A percentile compares a stretch with the other conserved stretches of the same genome.
Conservation (phyloP, 2,329 filamentous ascomycete genomes). For the Beauveria sp. region DNA sequence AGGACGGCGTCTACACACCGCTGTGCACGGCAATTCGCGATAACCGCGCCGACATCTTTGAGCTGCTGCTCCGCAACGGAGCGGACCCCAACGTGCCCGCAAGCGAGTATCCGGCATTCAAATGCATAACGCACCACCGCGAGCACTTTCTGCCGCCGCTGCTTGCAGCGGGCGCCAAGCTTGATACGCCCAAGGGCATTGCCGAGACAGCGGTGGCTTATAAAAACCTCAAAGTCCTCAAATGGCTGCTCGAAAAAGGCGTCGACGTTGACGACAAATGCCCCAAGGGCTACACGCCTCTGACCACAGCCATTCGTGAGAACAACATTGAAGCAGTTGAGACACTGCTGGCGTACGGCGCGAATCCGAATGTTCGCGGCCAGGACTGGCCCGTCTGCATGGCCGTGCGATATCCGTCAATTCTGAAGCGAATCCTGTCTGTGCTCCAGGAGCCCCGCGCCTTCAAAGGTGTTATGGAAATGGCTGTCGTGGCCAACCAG, state of each 20-base stretch:
- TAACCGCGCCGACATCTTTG: conserved; percentile 53
- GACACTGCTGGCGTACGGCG: conserved; percentile 48
- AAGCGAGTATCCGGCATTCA: conserved; percentile 59
- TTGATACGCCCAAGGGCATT: conserved; percentile 55
- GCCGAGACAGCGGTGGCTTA: conserved; percentile 55
- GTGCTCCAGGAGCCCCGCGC: conserved; percentile 50
- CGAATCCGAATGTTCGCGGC: conserved; percentile 54
- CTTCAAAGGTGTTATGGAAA: conserved; percentile 60
- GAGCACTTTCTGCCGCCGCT: conserved; percentile 53
- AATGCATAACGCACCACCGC: conserved; percentile 60
- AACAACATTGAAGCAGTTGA: conserved; percentile 53
- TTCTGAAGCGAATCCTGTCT: conserved; percentile 52
- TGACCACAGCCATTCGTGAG: conserved; percentile 59
- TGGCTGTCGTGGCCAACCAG: conserved; percentile 59
- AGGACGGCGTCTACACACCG: conserved; percentile 61
- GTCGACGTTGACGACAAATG: conserved; percentile 54
- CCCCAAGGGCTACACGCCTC: conserved; percentile 49
- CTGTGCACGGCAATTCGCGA: conserved; percentile 63
- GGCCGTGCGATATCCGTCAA: conserved; percentile 53
- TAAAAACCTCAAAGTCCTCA: conserved; percentile 53
- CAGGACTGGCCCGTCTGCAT: conserved; percentile 66
- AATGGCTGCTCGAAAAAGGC: conserved; percentile 53
- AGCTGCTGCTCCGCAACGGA: conserved; percentile 47
- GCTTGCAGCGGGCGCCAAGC: conserved; percentile 51
- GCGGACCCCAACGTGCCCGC: conserved; percentile 57